Conservation (phyloP, 2,329 filamentous ascomycete genomes). For the Fusarium nanum region DNA sequence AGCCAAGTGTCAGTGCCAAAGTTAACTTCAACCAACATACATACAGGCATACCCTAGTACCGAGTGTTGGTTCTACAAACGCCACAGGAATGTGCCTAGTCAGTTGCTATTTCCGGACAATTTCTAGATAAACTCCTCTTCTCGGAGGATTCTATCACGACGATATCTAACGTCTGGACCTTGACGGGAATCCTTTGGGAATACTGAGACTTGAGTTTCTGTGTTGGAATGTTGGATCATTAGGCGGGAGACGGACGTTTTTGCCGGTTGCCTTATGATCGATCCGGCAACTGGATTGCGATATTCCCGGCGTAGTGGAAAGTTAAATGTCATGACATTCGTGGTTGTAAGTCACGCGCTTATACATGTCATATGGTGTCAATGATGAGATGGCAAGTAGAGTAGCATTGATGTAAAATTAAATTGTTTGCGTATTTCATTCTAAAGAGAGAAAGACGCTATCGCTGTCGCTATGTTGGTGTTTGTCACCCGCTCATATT, state of each 20-base stretch:
- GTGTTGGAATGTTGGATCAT: background rate
- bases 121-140: background rate
- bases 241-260: background rate
- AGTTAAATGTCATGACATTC: background rate
- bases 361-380: background rate
- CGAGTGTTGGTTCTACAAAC: background rate
- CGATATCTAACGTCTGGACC: too few relatives aligned
- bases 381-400: too few relatives aligned
- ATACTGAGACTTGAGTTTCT: background rate
- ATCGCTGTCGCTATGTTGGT: background rate
- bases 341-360: background rate
- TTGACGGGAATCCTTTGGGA: background rate
- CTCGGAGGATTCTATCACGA: background rate
- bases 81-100: background rate
- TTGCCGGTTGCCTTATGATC: background rate
- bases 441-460: slow-evolving; percentile 3
- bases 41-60: background rate
- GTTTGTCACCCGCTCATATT: background rate
- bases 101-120: background rate
- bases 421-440: slow-evolving; percentile 12
- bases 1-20: slow-evolving; percentile 2
- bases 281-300: background rate
- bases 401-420: background rate
- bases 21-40: background rate
- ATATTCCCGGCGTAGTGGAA: background rate